Conservation (phyloP, 345 rosid species). For the Populus davidiana region DNA sequence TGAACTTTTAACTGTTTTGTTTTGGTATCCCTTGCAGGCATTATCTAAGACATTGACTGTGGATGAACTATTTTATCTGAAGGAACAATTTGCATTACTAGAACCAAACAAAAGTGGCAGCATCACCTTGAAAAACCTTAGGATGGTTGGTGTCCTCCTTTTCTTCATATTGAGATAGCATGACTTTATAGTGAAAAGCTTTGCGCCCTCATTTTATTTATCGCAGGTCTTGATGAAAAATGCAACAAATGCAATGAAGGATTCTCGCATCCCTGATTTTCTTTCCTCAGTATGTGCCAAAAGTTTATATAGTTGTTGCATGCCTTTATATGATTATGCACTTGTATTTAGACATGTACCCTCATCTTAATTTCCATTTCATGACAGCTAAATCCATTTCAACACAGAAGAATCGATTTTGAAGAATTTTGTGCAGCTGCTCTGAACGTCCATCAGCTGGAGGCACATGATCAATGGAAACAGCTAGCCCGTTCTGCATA, state of each 20-base stretch:
- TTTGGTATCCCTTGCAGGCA: slow-evolving; percentile 49
- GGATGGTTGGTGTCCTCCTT: slow-evolving; percentile 42
- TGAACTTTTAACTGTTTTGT: background rate
- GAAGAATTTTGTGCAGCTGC: slow-evolving; percentile 98
- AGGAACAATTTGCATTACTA: slow-evolving; percentile 67
- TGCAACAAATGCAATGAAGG: slow-evolving; percentile 90
- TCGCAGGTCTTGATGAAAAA: slow-evolving; percentile 69
- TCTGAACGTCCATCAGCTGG: slow-evolving; percentile 86
- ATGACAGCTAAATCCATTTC: slow-evolving; percentile 74
- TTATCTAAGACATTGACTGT: slow-evolving; percentile 70
- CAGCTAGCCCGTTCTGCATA: slow-evolving; percentile 77
- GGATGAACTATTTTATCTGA: slow-evolving; percentile 64
- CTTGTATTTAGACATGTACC: slow-evolving; percentile 14
- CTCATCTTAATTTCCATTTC: slow-evolving; percentile 14
- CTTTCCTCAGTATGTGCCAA: slow-evolving; percentile 57
- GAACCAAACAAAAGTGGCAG: slow-evolving; percentile 66
- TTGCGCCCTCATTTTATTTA: slow-evolving; percentile 14
- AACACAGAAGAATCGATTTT: slow-evolving; percentile 85
- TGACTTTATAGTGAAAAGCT: background rate
- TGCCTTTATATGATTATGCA: background rate
- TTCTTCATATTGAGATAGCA: background rate
- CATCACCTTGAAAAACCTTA: slow-evolving; percentile 66
- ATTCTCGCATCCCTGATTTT: slow-evolving; percentile 68
- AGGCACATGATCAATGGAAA: slow-evolving; percentile 85
- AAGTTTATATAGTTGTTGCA: background rate